phyloP scores from a whole-genome alignment of 2,329 filamentous ascomycete species.

The Exserohilum turcica region DNA sequence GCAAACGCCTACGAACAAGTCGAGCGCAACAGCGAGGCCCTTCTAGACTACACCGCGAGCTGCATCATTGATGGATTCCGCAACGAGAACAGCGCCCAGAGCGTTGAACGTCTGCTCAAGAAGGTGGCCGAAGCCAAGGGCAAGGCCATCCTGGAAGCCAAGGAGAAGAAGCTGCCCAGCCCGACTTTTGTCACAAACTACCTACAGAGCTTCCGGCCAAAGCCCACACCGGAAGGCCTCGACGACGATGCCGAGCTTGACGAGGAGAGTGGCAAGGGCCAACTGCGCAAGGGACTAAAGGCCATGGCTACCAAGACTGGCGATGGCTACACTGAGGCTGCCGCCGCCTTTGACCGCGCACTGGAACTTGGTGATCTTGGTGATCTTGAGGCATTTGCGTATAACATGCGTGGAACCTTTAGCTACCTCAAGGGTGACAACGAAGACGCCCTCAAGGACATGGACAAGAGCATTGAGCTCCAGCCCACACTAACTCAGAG shows the following conservation, averaged over 20 bases:
- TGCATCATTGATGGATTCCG: conserved; percentile 99
- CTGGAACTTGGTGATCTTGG: conserved; percentile 80
- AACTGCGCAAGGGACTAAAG: conserved; percentile 81
- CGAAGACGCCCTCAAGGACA: conserved; percentile 77
- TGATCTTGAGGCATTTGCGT: conserved; percentile 84
- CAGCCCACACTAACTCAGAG: conserved; percentile 89
- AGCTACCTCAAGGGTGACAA: conserved; percentile 90
- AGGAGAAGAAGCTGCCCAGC: conserved; percentile 86
- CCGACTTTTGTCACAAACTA: conserved; percentile 98
- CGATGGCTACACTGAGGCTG: conserved; percentile 89
- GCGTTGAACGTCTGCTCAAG: conserved; percentile 91
- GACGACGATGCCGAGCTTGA: conserved; percentile 79
- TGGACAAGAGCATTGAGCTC: conserved; percentile 91
- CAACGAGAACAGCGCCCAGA: conserved; percentile 84
- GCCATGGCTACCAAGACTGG: conserved; percentile 84
- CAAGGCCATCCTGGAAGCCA: conserved; percentile 80
- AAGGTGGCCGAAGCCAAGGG: conserved; percentile 96
- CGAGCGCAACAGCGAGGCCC: conserved; percentile 86
- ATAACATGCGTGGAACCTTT: conserved; percentile 97
- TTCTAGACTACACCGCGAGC: conserved; percentile 96
- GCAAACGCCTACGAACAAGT: conserved; percentile 97
- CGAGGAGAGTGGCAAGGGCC: conserved; percentile 79
- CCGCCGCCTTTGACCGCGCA: conserved; percentile 83
- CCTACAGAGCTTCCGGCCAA: conserved; percentile 93
- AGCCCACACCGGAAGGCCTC: conserved; percentile 77